Base-by-base conservation (phyloP, 2,329 filamentous ascomycete genomes). In the Sporothrix phasma region DNA sequence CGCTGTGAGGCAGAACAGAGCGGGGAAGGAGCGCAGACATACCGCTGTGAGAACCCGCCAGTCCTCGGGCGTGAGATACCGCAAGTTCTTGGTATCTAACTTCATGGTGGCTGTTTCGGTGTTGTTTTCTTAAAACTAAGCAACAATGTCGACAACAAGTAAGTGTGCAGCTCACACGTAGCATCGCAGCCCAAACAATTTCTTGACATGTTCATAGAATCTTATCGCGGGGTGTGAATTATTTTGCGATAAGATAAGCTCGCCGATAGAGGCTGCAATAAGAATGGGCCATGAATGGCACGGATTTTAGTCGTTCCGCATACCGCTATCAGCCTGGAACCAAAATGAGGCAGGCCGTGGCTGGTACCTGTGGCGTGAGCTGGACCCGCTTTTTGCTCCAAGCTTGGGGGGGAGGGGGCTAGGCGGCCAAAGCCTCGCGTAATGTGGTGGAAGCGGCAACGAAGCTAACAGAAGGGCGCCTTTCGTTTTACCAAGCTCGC, bases 31-130 rank as follows among this genome's bases (percentile, higher is more conserved):
- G 49, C n/a, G 62, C 66, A 61, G 8, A 76, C 85, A 67, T 87
- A 96, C 93, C 71, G 91, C 94, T 73, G 90, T 88, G 67, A 99
- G 87, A 67, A 97, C 92, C 70, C 89, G 86, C 91, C 95, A 99
- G 80, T 99, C 94, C 77, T 97, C 94, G 17, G 85, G 78, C 60
- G 89, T 88, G 75, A 99, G 84, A 77, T 99, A 93, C 74, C 95
- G 92, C 78, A 99, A 87, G 59, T 90, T 88, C 75, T 92, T 92
- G 59, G 93, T 92, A 75, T 99, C 92, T 75, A 99, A 86, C 81
- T 94, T 96, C 94, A 99, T 99, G 68, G 66, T 77, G 72, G 65
- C 6, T 46, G 47, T 54, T 15, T 60, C 3, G 51, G 3, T 29
- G n/a, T n/a, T 37, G 31, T 54, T 10, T 54, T 15, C 3, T 39